A percentile compares a stretch with the other conserved stretches of the same genome.
Evolutionary conservation across 2,329 filamentous ascomycete species (phyloP).

Genomic region (Fusarium sulawesiense): DNA sequence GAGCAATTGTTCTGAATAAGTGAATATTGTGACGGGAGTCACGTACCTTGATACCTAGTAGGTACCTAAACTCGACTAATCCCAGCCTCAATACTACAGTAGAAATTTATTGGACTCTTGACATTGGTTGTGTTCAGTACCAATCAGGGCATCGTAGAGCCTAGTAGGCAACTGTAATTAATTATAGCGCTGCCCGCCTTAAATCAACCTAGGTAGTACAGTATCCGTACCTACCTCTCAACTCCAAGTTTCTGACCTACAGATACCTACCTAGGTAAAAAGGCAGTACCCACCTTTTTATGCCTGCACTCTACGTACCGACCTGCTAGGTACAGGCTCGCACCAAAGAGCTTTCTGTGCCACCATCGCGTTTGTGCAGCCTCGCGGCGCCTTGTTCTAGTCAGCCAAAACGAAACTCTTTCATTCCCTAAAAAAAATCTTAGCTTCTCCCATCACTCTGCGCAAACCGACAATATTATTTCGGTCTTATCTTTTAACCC

Average conservation of each 20-base stretch:
- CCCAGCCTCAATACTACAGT: conserved; percentile 11
- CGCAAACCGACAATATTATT: conserved; percentile 24
- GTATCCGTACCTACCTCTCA: not conserved
- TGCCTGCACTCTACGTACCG: not conserved
- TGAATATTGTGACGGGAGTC: conserved; percentile 26
- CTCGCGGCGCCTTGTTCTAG: conserved; percentile 34
- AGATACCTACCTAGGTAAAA: not conserved
- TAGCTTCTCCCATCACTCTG: conserved; percentile 23
- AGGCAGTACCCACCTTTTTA: not conserved
- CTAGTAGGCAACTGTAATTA: not conserved
- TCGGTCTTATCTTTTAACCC: conserved; percentile 25
- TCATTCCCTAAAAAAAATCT: conserved; percentile 13
- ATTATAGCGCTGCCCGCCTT: not conserved
- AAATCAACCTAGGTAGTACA: not conserved
- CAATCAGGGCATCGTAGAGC: not conserved
- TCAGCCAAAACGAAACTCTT: conserved; percentile 22
- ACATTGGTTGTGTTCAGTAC: conserved; percentile 1
- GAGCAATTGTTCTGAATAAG: conserved; percentile 15
- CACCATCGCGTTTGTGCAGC: conserved; percentile 42
- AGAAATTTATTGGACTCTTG: not conserved
- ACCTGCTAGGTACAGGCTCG: not conserved
- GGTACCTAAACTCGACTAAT: conserved; percentile 1
- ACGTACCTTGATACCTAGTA: not conserved
- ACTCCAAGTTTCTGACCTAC: too few relatives aligned
- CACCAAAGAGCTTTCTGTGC: conserved; percentile 2